Evolutionary conservation across 129 eudicot species (phyloP), one percentile per base, ranked within the genome.

Genomic region (Tanacetum coccineum): DNA sequence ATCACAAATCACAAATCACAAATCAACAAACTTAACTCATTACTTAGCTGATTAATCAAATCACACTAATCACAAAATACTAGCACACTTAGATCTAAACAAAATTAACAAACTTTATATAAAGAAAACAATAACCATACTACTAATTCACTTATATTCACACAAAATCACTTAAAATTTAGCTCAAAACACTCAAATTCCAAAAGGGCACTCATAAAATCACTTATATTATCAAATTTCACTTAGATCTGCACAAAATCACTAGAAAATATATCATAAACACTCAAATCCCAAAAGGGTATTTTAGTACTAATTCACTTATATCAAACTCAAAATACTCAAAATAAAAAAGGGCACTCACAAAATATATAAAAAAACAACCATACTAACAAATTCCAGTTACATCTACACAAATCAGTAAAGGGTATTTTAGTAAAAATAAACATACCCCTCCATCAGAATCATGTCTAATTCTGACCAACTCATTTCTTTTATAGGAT

Each of bases 391-490:
- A 60, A 64, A 30, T 30, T 56, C 22, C 63, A 54, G 45, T 55
- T 58, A 74, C 71, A 70, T 78, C 76, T 10, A 52, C 30, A 77
- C 70, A 59, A 9, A 59, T 17, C 19, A 52, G 36, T 28, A 62
- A 65, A 54, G 58, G 71, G 60, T 13, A n/a, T 36, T 49, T 6
- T 19, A 54, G 40, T 32, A 65, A 60, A 47, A 4, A 20, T 1
- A 58, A 36, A 8, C 79, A 64, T 77, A 89, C 96, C 86, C 79
- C 94, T 79, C 94, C 75, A 64, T 86, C 94, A 67, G 94, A 81
- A 62, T 86, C 96, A 70, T 89, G 90, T 32, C 96, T 81, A 70
- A 86, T 89, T 59, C 90, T 75, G 40, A 86, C 94, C 48, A 89
- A 77, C 72, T 89, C 86, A 48, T 89, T 89, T 72, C 84, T 81